Base-by-base conservation (phyloP, 805 yeast genomes). In the Blastobotrys americana region DNA sequence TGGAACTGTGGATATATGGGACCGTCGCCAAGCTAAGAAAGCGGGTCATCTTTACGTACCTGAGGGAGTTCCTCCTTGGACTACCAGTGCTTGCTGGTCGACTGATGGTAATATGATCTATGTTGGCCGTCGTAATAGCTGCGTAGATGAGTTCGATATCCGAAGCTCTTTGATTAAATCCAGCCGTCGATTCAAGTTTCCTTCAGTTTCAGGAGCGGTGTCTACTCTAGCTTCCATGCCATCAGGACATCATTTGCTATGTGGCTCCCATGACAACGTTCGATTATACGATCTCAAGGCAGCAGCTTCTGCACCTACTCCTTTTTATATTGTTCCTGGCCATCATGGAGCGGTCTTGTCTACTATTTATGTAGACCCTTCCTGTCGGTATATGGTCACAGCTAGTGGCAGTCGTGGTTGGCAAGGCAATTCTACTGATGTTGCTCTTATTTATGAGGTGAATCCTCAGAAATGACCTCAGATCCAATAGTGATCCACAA, bases 381-480 rank as follows among this genome's bases (percentile, higher is more conserved):
- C 93, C 1, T 86, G 94, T 34, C 67, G 93, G 49, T 93, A 84
- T 61, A 72, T 93, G 82, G 74, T 90, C 4, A 82, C 95, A 56
- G 81, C 97, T 0, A 83, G 95, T 60, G 98, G 98, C 6, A 86
- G 84, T 50, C 74, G 97, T 56, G 98, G 98, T 3, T 90, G 97
- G 97, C 88, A 82, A 53, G 88, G 95, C 2, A 67, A 71, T 31
- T 74, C 82, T 19, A 82, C 93, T 1, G 96, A 88, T 47, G 75
- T 79, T n/a, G 84, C 84, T 6, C 72, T 88, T 53, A 71, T 87
- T 19, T 90, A 89, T 60, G 95, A 86, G 53, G 82, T 89, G 28
- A 46, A 41, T 18, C 46, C 45, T 18, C 44, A 35, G 19, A 33
- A 18, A 21, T n/a, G n/a, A n/a, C n/a, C n/a, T n/a, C n/a, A n/a